Conservation (phyloP, 2,329 filamentous ascomycete species). For the Alternaria sp. region DNA sequence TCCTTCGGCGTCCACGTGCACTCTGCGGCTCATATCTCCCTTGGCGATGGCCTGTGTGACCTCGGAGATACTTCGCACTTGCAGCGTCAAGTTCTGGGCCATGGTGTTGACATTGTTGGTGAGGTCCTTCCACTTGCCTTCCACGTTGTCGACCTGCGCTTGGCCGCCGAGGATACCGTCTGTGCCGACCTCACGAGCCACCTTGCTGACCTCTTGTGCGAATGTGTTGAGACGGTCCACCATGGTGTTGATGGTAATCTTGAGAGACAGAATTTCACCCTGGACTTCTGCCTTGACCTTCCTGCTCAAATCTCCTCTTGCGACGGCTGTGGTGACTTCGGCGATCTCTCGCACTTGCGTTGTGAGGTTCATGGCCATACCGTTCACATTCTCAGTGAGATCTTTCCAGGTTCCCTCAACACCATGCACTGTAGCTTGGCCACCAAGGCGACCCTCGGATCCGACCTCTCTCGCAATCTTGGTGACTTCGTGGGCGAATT, state of each 20-base stretch:
- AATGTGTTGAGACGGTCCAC: constrained; percentile 69
- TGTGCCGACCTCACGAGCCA: constrained; percentile 69
- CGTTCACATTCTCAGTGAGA: constrained; percentile 61
- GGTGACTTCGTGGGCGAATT: constrained; percentile 61
- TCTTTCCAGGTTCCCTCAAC: constrained; percentile 62
- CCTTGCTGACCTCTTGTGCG: constrained; percentile 70
- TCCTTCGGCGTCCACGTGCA: constrained; percentile 92
- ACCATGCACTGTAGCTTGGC: constrained; percentile 60
- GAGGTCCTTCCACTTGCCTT: constrained; percentile 71
- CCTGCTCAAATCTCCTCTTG: constrained; percentile 58
- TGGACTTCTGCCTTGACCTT: constrained; percentile 61
- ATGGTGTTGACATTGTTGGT: constrained; percentile 73
- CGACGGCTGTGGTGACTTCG: constrained; percentile 60
- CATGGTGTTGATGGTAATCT: constrained; percentile 82
- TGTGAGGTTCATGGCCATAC: constrained; percentile 60
- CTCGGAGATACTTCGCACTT: constrained; percentile 89
- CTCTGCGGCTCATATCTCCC: constrained; percentile 94
- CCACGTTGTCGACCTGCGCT: constrained; percentile 68
- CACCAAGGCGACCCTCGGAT: constrained; percentile 58
- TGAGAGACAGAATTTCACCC: constrained; percentile 66
- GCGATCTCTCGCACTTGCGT: constrained; percentile 62
- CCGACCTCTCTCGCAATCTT: constrained; percentile 61
- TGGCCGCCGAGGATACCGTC: constrained; percentile 69
- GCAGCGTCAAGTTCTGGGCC: constrained; percentile 67
- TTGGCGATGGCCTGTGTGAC: constrained; percentile 95